Percentiles rank a stretch among this genome's conserved stretches.
Conservation (phyloP, 2,329 filamentous ascomycete species). For the Ceratocystis lukuohia region DNA sequence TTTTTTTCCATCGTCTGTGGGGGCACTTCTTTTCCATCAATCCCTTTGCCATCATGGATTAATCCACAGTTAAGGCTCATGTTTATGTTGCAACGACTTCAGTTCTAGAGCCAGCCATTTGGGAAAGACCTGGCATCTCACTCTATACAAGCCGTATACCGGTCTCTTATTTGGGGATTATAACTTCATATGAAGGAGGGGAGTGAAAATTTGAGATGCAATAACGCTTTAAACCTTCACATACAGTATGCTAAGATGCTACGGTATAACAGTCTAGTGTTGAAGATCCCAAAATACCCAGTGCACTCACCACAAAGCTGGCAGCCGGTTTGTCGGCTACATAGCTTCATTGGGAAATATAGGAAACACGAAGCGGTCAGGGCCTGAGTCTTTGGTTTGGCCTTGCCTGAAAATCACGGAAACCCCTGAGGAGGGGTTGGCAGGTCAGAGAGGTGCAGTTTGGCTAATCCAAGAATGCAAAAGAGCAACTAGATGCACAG, state of each 20-base stretch:
- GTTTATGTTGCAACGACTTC: neutral
- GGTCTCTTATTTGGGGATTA: too few relatives aligned
- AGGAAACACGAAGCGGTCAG: conserved; percentile 10
- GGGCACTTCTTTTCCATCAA: neutral
- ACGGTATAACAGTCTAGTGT: neutral
- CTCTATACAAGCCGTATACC: neutral
- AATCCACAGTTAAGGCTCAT: neutral
- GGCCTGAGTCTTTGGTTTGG: neutral
- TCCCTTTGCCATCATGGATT: neutral
- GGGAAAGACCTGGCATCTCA: neutral
- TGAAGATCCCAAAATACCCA: neutral
- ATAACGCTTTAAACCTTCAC: neutral
- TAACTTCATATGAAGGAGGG: neutral
- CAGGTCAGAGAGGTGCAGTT: neutral
- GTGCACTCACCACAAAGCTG: neutral
- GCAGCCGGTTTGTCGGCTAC: neutral
- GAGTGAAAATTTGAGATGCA: neutral
- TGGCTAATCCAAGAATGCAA: too few relatives aligned
- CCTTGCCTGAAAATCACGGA: neutral
- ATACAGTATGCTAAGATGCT: neutral
- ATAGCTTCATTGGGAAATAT: neutral
- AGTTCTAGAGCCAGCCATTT: neutral
- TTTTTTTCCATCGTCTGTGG: neutral
- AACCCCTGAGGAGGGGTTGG: neutral
- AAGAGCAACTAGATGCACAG: neutral